These are phyloP conservation scores for Nicotiana attenuata DNA, from an alignment of 257 asterid species.

Conservation along the genomic window DNA sequence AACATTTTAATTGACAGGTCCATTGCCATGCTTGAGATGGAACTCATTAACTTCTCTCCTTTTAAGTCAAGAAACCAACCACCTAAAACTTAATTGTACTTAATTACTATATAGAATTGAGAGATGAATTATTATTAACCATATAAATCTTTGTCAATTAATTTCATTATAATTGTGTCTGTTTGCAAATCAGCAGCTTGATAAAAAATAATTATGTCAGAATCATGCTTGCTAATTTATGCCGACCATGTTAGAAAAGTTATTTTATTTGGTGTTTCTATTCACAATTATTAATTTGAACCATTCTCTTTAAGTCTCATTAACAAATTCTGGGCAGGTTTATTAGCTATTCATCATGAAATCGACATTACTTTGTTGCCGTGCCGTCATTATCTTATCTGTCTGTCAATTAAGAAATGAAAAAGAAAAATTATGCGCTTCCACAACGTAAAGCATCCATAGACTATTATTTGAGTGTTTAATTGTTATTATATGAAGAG, in stretches of 20 bases:
- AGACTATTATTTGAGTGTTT: not conserved
- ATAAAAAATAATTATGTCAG: conserved; percentile 17
- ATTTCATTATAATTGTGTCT: conserved; percentile 11
- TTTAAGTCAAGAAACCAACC: conserved; percentile 43
- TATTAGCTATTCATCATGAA: conserved; percentile 10
- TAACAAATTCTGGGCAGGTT: not conserved
- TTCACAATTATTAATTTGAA: not conserved
- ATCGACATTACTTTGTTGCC: conserved; percentile 11
- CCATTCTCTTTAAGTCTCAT: not conserved
- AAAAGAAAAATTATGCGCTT: not conserved
- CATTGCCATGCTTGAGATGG: conserved; percentile 19
- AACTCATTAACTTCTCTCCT: conserved; percentile 31
- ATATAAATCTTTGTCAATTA: not conserved
- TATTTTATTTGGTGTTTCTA: not conserved
- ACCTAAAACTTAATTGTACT: conserved; percentile 14
- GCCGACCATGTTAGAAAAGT: conserved; percentile 36
- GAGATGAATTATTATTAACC: conserved; percentile 15
- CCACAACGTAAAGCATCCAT: not conserved
- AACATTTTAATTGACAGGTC: not conserved
- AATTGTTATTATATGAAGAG: not conserved
- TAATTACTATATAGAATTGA: not conserved
- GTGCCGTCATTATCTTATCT: conserved; percentile 10
- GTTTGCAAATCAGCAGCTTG: conserved; percentile 11
- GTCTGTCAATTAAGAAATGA: not conserved
- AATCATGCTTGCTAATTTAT: conserved; percentile 29